Evolutionary conservation across 306 rosid species (phyloP), one percentile per base, ranked within the genome.

Genomic region (Bauhinia variegata): DNA sequence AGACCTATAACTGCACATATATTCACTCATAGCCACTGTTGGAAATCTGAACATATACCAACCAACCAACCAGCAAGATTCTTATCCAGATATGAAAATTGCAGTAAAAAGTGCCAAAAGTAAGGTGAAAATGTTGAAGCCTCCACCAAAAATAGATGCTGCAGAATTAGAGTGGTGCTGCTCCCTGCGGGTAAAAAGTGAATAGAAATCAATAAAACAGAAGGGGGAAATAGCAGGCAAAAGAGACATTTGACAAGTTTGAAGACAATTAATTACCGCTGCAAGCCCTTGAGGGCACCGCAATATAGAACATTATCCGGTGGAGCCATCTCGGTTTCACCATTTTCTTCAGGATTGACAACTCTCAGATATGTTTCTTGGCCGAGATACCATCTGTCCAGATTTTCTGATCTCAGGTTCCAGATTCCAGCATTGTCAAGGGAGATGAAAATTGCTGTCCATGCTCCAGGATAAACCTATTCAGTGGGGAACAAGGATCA

Each of bases 311-410:
- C 97, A 79, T 89, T 84, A 7, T 60, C 66, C 0, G 98, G 98
- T 11, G 56, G 71, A 43, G 9, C 15, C 68, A 83, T 69, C 72
- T 89, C 98, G 0, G 96, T 92, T 34, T 76, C 78, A 2, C 96
- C 89, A 5, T 75, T 80, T 79, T 89, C 96, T 60, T 89, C 86
- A 0, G 91, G 97, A 80, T 89, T 93, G 47, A 88, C 51, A 41
- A 89, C 80, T 66, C 72, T 88, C 86, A 93, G 61, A 74, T 89
- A 93, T 14, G 98, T 89, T 83, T 93, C 98, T 83, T 93, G 96
- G 63, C 97, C 98, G 9, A 88, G 75, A 75, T 86, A 89, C 98
- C 98, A 88, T 69, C 91, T 72, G 72, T 89, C 97, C 5, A 89
- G 96, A 79, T 93, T 93, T 68, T 81, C 96, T 3, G 91, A 19